These are phyloP conservation scores for Sclerotinia borealis DNA, from an alignment of 2,329 filamentous ascomycete species.

Conservation along the genomic window DNA sequence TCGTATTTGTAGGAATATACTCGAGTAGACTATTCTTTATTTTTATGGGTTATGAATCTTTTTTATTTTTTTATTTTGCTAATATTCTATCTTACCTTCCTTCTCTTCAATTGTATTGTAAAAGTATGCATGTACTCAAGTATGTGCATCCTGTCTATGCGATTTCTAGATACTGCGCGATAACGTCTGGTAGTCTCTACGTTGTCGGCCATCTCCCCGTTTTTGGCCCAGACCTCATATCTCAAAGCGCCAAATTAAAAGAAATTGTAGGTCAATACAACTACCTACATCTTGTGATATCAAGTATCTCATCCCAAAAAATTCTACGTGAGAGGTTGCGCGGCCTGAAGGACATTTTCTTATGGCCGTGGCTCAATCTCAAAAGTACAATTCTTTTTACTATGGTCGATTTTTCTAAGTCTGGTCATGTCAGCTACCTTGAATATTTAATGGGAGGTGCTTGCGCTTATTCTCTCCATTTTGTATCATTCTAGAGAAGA, in stretches of 20 bases:
- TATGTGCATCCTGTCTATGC: too few species aligned
- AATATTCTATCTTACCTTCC: too few species aligned
- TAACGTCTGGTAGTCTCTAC: background rate
- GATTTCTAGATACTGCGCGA: too few species aligned
- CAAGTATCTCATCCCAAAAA: background rate
- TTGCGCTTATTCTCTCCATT: background rate
- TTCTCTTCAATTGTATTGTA: background rate
- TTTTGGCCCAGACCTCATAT: background rate
- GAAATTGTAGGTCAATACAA: background rate
- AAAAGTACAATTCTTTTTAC: too few species aligned
- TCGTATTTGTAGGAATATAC: background rate
- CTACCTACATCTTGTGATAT: background rate
- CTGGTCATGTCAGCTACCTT: background rate
- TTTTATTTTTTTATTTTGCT: too few species aligned
- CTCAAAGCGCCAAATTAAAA: background rate
- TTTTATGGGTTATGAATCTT: background rate
- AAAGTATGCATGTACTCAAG: too few species aligned
- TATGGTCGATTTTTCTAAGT: background rate
- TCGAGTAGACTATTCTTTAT: background rate
- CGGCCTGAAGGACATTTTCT: background rate
- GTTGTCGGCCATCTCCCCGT: background rate
- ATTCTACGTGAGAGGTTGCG: too few species aligned
- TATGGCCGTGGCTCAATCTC: background rate
- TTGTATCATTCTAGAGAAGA: background rate
- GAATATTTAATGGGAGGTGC: background rate